Evolutionary conservation across 345 rosid genomes (phyloP), one percentile per base, ranked within the genome.

Genomic region (Aquilaria yunnanensis): DNA sequence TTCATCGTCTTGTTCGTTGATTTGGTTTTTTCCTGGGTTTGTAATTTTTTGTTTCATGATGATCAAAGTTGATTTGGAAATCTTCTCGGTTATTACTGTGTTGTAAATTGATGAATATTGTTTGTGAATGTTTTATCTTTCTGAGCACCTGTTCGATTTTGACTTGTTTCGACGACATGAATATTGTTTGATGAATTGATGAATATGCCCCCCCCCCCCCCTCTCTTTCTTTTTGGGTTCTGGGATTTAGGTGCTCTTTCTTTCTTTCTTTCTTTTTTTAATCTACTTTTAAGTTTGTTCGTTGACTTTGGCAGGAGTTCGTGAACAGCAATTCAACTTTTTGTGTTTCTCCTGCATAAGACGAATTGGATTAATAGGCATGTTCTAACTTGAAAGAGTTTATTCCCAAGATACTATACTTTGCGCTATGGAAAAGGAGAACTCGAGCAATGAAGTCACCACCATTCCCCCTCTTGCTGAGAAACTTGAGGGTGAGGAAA

Each of bases 401-500:
- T 56, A 41, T 58, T 61, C 56, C 52, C 29, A 46, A 48, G 31
- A 1, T 48, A 14, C 56, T 54, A 49, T 61, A 53, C 59, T 47
- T 62, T 66, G 50, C 51, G 43, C 55, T 50, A 66, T 67, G 75
- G 77, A 75, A 59, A 66, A 72, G 56, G 74, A 67, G 16, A 63
- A 16, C 52, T 31, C 64, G 45, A 37, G 48, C 50, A 59, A 62
- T 37, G 64, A 71, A 10, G 67, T n/a, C 56, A 30, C 45, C 31
- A 50, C 51, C 56, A 61, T 53, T 61, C 57, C 58, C 67, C 47
- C 73, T 33, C 46, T 62, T 57, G 63, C 55, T 74, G 81, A 60
- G 31, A 68, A 68, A 59, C 23, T 23, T 32, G 66, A 66, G 71
- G 75, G 69, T 61, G 65, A 47, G 51, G 47, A 60, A 16, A 47